phyloP scores from a whole-genome alignment of 1,139 yeast genomes.

The Pichia sp. region DNA sequence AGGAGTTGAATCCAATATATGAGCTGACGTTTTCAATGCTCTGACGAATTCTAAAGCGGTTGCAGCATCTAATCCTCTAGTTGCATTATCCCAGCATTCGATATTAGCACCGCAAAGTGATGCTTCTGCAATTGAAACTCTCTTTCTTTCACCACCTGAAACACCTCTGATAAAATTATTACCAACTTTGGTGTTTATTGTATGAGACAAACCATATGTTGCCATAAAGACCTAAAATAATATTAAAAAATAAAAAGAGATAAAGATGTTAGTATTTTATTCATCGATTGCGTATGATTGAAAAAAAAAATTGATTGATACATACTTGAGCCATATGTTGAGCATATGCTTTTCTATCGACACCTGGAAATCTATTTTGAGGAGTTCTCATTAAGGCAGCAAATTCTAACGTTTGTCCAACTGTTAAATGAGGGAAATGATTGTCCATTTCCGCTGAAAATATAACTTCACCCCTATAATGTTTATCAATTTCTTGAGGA shows the following conservation, averaged over 20 bases:
- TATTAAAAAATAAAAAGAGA: neutral
- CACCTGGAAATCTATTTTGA: conserved; percentile 53
- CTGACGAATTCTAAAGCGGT: conserved; percentile 73
- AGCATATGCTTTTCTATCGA: conserved; percentile 53
- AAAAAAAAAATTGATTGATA: neutral
- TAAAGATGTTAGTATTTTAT: conserved; percentile 5
- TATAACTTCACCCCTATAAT: conserved; percentile 63
- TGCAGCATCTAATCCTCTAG: conserved; percentile 73
- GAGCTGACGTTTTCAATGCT: conserved; percentile 62
- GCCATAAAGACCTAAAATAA: conserved; percentile 51
- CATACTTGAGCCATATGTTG: conserved; percentile 46
- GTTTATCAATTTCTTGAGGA: conserved; percentile 41
- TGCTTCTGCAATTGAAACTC: conserved; percentile 52
- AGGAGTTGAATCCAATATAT: conserved; percentile 57
- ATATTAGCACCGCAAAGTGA: conserved; percentile 46
- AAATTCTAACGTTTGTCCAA: conserved; percentile 61
- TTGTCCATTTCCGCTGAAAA: conserved; percentile 68
- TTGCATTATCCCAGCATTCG: conserved; percentile 77
- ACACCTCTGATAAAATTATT: conserved; percentile 42
- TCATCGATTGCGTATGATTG: too few species aligned
- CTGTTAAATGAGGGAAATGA: conserved; percentile 70
- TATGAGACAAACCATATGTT: conserved; percentile 64
- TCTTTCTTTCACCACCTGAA: conserved; percentile 44
- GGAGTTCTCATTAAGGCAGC: conserved; percentile 66
- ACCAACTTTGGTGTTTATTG: conserved; percentile 38